Conservation (phyloP, 768 basidiomycete genomes). For the Tylopilus subfusipes region DNA sequence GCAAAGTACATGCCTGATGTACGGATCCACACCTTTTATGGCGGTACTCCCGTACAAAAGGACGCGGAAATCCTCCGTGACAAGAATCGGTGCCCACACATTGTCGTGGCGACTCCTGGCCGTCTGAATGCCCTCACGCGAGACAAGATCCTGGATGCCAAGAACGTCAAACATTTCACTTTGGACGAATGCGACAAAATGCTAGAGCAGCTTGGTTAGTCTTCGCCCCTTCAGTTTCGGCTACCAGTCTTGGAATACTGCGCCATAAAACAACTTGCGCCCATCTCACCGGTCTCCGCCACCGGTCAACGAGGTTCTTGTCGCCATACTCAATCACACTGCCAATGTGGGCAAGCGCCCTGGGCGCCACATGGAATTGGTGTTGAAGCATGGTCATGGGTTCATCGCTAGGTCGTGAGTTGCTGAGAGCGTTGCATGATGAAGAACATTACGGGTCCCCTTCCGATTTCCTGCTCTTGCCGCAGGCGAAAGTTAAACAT, state of each 20-base stretch:
- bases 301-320: slow-evolving; percentile 34
- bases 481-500: slow-evolving; percentile 18
- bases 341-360: slow-evolving; percentile 39
- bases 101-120: slow-evolving; percentile 97
- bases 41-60: slow-evolving; percentile 91
- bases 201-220: slow-evolving; percentile 99
- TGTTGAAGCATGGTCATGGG: slow-evolving; percentile 39
- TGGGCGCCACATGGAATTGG: slow-evolving; percentile 38
- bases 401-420: slow-evolving; percentile 35
- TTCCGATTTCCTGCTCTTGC: slow-evolving; percentile 35
- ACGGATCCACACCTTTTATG: slow-evolving; percentile 96
- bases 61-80: slow-evolving; percentile 92
- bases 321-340: slow-evolving; percentile 37
- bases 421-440: slow-evolving; percentile 34
- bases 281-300: slow-evolving; percentile 32
- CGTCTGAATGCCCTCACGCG: slow-evolving; percentile 92
- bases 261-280: slow-evolving; percentile 50
- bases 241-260: slow-evolving; percentile 40
- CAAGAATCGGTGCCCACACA: slow-evolving; percentile 97
- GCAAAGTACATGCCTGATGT: slow-evolving; percentile 99
- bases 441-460: slow-evolving; percentile 35
- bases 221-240: slow-evolving; percentile 63
- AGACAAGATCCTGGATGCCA: slow-evolving; percentile 93
- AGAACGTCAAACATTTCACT: slow-evolving; percentile 98
- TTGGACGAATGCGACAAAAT: slow-evolving; percentile 99